Conservation (phyloP, 306 rosid species). For the Casuarina glauca region DNA sequence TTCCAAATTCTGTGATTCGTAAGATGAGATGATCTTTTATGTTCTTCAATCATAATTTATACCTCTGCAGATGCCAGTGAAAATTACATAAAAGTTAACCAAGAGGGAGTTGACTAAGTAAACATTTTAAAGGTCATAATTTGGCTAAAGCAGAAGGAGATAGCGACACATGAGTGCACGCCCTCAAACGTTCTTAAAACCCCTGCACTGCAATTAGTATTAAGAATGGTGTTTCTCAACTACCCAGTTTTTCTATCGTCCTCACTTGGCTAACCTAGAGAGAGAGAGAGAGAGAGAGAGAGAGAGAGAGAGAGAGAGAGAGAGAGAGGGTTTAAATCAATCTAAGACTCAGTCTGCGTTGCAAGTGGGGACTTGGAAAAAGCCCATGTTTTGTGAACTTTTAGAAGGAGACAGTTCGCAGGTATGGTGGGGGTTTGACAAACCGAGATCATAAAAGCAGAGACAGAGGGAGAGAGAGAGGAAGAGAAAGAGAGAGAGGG, state of each 20-base stretch:
- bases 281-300: not conserved
- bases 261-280: not conserved
- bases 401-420: slow-evolving; percentile 13
- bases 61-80: too few relatives aligned
- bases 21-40: not conserved
- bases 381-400: not conserved
- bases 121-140: too few relatives aligned
- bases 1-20: not conserved
- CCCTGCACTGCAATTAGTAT: not conserved
- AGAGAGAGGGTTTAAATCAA: slow-evolving; percentile 8
- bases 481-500: not conserved
- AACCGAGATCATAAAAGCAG: not conserved
- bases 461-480: slow-evolving; percentile 6
- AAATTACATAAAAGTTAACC: too few relatives aligned
- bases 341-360: slow-evolving; percentile 14
- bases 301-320: not conserved
- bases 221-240: not conserved
- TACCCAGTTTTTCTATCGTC: not conserved
- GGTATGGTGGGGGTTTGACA: not conserved
- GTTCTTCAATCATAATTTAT: not conserved
- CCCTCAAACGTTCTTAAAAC: not conserved
- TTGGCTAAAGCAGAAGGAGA: too few relatives aligned
- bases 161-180: not conserved
- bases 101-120: too few relatives aligned
- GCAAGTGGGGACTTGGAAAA: slow-evolving; percentile 6